Percentiles rank a stretch among this genome's conserved stretches.
phyloP scores from a whole-genome alignment of 176 grass and related monocot species.

The Canna indica region DNA sequence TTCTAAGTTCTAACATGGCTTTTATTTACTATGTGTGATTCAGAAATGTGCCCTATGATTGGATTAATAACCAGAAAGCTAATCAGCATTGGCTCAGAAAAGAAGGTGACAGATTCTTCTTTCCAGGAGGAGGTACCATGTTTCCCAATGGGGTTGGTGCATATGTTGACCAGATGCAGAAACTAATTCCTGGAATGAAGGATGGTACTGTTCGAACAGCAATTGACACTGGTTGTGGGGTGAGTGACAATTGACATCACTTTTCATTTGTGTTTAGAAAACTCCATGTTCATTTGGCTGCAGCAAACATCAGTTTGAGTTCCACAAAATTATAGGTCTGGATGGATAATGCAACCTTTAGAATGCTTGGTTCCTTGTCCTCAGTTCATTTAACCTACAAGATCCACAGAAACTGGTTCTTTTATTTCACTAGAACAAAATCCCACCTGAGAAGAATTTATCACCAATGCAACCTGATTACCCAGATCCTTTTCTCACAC shows the following conservation, averaged over 20 bases:
- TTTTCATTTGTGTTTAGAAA: background rate
- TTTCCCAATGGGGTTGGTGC: constrained; percentile 82
- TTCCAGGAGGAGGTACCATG: constrained; percentile 95
- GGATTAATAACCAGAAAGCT: constrained; percentile 98
- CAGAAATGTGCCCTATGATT: constrained; percentile 94
- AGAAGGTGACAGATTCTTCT: constrained; percentile 77
- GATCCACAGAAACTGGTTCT: background rate
- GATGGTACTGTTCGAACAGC: constrained; percentile 80
- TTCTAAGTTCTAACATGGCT: background rate
- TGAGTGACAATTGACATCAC: constrained; percentile 9
- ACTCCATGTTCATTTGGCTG: background rate
- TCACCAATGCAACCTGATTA: background rate
- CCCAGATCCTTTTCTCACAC: background rate
- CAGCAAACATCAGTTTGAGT: no score
- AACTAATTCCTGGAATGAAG: constrained; percentile 67
- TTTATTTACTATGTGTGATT: background rate
- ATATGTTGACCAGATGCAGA: constrained; percentile 64
- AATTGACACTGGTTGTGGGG: constrained; percentile 88
- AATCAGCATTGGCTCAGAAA: constrained; percentile 98
- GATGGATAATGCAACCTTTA: no score
- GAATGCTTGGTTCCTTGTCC: no score
- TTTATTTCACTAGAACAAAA: background rate
- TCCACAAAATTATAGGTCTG: no score
- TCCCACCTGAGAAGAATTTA: background rate
- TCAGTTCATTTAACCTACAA: no score